Base-by-base conservation (phyloP, 2,329 filamentous ascomycete species). In the Neurospora sp. region DNA sequence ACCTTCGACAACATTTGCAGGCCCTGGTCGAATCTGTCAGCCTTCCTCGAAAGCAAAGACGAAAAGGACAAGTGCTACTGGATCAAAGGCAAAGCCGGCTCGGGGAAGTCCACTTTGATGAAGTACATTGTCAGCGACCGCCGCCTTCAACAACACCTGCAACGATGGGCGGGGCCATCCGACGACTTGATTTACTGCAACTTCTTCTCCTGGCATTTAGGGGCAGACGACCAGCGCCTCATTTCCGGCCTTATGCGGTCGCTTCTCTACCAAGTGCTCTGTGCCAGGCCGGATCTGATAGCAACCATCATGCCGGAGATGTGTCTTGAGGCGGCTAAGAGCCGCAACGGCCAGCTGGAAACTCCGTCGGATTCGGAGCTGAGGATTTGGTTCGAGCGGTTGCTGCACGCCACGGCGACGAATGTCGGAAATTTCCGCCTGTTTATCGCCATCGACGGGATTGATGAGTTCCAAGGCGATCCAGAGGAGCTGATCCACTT, bases 41-140 rank as follows among this genome's bases (percentile, higher is more conserved):
- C 52, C 1, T 62, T 62, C 2, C 15, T 62, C 2, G 52, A 62
- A 36, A 36, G 52, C 6, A 62, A 62, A 10, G 52, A 62, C 8
- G 23, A 62, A 17, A 62, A 62, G 12, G 52, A 62, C 23, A 62
- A 36, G 15, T 62, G 52, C 1, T 81, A 76, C 71, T 79, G 79
- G 75, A 76, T 82, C 10, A 75, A 74, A 8, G 82, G 82, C 1
- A 82, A 82, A 65, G 74, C 80, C 0, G 81, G 81, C 6, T 78
- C 79, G 0, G 82, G 81, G 0, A 83, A 83, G 69, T 82, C 81
- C 0, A 82, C 81, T 0, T 70, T 83, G 12, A 80, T 83, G 78
- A 81, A 81, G 52, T 79, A 76, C 57, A 68, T 82, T 8, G 70
- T 41, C 36, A 67, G 74, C 2, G 36, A 66, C 0, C 52, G 52